Conservation (phyloP, 163 green algal species). For the Coccomyxa subellipsoidea region DNA sequence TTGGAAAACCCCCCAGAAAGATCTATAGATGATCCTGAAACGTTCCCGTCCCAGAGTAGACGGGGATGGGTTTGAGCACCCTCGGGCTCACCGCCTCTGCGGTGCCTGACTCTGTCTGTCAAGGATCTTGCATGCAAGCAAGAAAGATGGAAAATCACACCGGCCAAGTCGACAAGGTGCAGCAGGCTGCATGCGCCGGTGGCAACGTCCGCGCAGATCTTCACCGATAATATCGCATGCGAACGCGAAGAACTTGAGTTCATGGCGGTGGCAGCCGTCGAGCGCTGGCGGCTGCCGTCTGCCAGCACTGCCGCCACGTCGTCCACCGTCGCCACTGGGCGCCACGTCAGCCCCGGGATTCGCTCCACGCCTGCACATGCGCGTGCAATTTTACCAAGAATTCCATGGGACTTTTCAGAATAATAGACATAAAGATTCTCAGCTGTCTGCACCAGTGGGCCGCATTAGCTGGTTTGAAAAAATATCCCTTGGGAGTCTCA, state of each 20-base stretch:
- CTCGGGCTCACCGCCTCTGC: too few species aligned
- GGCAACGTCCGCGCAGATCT: not conserved
- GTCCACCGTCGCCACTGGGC: not conserved
- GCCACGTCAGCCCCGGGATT: slow-evolving; percentile 17
- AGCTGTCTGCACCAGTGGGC: too few species aligned
- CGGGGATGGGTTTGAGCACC: not conserved
- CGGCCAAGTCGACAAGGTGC: slow-evolving; percentile 62
- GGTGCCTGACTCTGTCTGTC: not conserved
- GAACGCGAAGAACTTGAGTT: slow-evolving; percentile 63
- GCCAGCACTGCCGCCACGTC: slow-evolving; percentile 47
- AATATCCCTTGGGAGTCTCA: too few species aligned
- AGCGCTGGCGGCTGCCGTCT: slow-evolving; percentile 53
- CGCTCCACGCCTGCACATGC: slow-evolving; percentile 11
- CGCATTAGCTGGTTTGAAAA: too few species aligned
- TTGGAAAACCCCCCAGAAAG: too few species aligned
- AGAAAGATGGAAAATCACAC: slow-evolving; percentile 23
- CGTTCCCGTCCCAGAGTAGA: too few species aligned
- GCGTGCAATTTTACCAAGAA: too few species aligned
- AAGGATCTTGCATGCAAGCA: not conserved
- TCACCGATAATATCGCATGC: slow-evolving; percentile 57
- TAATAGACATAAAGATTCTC: too few species aligned
- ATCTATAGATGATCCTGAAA: too few species aligned
- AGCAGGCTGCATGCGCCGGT: slow-evolving; percentile 22
- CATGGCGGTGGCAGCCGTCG: slow-evolving; percentile 64
- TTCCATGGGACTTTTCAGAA: too few species aligned